These are phyloP conservation scores for Lactifluus subvellereus DNA, from an alignment of 768 basidiomycete species.

Conservation along the genomic window DNA sequence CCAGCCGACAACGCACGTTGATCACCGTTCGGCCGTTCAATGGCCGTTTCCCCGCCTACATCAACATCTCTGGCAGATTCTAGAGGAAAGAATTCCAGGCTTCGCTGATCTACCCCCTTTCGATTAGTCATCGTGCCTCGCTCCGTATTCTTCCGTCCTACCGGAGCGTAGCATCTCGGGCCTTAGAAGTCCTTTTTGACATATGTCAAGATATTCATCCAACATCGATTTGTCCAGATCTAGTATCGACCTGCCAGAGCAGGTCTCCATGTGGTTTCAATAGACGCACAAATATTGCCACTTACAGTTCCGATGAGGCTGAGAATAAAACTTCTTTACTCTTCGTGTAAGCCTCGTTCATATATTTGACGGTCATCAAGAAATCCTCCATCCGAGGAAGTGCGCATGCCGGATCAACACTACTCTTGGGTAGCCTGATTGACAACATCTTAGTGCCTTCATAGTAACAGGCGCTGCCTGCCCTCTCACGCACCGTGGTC, in stretches of 20 bases:
- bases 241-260: slow-evolving; percentile 8
- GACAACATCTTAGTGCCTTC: slow-evolving; percentile 31
- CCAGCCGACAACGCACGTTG: slow-evolving; percentile 16
- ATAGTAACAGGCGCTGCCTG: background rate
- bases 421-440: slow-evolving; percentile 31
- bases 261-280: background rate
- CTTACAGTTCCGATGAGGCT: slow-evolving; percentile 21
- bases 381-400: slow-evolving; percentile 21
- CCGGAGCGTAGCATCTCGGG: slow-evolving; percentile 9
- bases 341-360: slow-evolving; percentile 9
- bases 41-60: background rate
- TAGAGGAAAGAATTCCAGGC: slow-evolving; percentile 32
- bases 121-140: slow-evolving; percentile 1
- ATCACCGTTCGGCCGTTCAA: background rate
- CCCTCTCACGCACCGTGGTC: slow-evolving; percentile 39
- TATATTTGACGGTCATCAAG: slow-evolving; percentile 10
- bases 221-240: slow-evolving; percentile 14
- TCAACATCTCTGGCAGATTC: background rate
- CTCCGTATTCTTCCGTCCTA: background rate
- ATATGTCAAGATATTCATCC: slow-evolving; percentile 21
- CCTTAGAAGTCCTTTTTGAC: slow-evolving; percentile 7
- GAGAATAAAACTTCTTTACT: slow-evolving; percentile 17
- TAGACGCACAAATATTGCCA: background rate
- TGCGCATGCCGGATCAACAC: slow-evolving; percentile 21
- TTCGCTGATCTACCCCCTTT: slow-evolving; percentile 27